phyloP scores from a whole-genome alignment of 1,284 basidiomycete species.

The Rhizoctonia solani region DNA sequence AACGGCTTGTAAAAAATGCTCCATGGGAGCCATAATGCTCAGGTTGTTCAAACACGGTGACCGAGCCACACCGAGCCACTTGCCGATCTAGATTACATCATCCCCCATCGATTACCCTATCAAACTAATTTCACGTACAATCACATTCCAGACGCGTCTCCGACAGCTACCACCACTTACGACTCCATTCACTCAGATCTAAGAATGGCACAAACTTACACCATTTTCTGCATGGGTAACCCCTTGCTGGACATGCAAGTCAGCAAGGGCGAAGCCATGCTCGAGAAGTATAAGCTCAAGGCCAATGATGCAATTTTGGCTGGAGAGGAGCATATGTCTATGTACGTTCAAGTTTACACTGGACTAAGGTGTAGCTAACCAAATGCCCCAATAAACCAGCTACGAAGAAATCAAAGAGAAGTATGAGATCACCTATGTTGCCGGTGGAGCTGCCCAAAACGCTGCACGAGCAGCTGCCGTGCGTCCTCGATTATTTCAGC shows the following conservation, averaged over 20 bases:
- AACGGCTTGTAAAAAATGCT: no score
- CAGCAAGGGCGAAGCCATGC: constrained; percentile 77
- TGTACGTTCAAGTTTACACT: constrained; percentile 53
- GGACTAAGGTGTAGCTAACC: background rate
- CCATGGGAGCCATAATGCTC: no score
- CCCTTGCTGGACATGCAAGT: constrained; percentile 91
- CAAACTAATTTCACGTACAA: no score
- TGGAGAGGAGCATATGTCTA: constrained; percentile 81
- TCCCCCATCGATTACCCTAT: background rate
- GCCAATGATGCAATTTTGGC: constrained; percentile 97
- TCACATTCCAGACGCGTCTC: background rate
- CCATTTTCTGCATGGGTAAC: constrained; percentile 84
- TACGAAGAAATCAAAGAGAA: constrained; percentile 88
- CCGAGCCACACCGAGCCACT: no score
- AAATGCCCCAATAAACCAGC: constrained; percentile 49
- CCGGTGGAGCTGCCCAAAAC: constrained; percentile 97
- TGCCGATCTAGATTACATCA: background rate
- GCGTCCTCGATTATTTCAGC: constrained; percentile 47
- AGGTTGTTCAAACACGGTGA: no score
- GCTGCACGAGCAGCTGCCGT: constrained; percentile 95
- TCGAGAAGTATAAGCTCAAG: constrained; percentile 91
- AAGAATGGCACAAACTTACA: constrained; percentile 44
- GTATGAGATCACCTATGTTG: constrained; percentile 82
- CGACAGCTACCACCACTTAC: constrained; percentile 3
- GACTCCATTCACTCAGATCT: no score